These are phyloP conservation scores for Neonectria ditissima DNA, from an alignment of 2,329 filamentous ascomycete genomes.

Conservation along the genomic window DNA sequence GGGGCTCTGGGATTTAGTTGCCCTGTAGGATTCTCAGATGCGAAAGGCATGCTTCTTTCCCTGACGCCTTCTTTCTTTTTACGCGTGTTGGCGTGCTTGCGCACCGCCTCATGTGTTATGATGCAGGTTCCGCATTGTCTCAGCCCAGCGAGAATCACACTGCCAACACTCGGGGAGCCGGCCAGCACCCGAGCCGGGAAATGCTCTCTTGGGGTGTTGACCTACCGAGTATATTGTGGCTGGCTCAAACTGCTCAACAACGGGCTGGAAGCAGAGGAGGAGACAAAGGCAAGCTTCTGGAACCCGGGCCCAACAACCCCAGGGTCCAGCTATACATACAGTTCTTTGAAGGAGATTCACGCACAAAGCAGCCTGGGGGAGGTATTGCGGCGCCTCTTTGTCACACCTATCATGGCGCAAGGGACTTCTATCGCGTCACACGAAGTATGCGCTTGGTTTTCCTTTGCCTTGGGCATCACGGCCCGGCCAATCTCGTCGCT, in stretches of 20 bases:
- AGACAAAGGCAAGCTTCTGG: slow-evolving; percentile 11
- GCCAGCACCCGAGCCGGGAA: slow-evolving; percentile 15
- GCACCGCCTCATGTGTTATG: slow-evolving; percentile 32
- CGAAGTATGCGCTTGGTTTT: slow-evolving; percentile 14
- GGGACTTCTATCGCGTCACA: neutral
- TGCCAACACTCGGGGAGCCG: slow-evolving; percentile 34
- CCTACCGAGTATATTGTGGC: slow-evolving; percentile 1
- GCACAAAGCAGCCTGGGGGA: slow-evolving; percentile 6
- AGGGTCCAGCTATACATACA: neutral
- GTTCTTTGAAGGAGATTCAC: slow-evolving; percentile 30
- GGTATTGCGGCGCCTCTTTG: slow-evolving; percentile 29
- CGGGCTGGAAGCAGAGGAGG: neutral
- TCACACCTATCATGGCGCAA: slow-evolving; percentile 17
- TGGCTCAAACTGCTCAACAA: slow-evolving; percentile 10
- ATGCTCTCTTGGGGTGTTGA: neutral
- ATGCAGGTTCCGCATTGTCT: slow-evolving; percentile 35
- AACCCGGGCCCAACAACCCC: slow-evolving; percentile 2
- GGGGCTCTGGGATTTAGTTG: slow-evolving; percentile 14
- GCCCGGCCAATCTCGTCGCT: slow-evolving; percentile 25
- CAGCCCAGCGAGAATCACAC: slow-evolving; percentile 21
- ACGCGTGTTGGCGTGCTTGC: slow-evolving; percentile 9
- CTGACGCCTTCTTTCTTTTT: slow-evolving; percentile 20
- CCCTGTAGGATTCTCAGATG: slow-evolving; percentile 13
- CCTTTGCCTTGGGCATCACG: slow-evolving; percentile 16
- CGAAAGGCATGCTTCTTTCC: slow-evolving; percentile 19